Evolutionary conservation across 495 filamentous ascomycete species (phyloP), one percentile per base, ranked within the genome.

Genomic region (Xylaria sp.): DNA sequence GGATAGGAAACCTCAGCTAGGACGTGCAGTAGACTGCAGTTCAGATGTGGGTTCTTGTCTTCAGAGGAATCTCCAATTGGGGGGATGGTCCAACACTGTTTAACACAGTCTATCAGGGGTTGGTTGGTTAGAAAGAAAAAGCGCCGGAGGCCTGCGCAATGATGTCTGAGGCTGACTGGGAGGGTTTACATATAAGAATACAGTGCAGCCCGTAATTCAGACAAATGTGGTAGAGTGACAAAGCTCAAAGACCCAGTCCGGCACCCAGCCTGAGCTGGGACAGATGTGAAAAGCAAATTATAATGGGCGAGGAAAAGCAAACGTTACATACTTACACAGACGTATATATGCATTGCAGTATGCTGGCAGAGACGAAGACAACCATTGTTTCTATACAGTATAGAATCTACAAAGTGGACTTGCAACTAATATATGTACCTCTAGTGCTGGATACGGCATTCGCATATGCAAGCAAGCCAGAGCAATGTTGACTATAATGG

Each of bases 151-250:
- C 24, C 17, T 31, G 61, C 24, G 61, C 40, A 46, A n/a, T 31
- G 61, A 48, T 64, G 61, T 48, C 61, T 64, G 61, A 64, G 61
- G 61, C 61, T 64, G 41, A 40, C 61, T 31, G 26, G 12, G 21
- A 59, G 3, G 5, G 7, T 11, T 59, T 12, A 4, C n/a, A n/a
- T n/a, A 19, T 5, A 46, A n/a, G 14, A 12, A 31, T 15, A 62
- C 59, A 44, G 37, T 44, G 59, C 59, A 62, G 41, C 61, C 33
- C 1, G 41, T 1, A 46, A 44, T 46, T 46, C 19, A 21, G 17
- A 41, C 5, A 62, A 62, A 40, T n/a, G 59, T 46, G 40, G 33
- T 3, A 33, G 40, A 48, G 1, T n/a, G 61, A 63, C 61, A 43
- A 62, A 48, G 26, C 9, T 29, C 9, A 33, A 33, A 55, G 64